Conservation (phyloP, 2,329 filamentous ascomycete species). For the Colletotrichum sp. region DNA sequence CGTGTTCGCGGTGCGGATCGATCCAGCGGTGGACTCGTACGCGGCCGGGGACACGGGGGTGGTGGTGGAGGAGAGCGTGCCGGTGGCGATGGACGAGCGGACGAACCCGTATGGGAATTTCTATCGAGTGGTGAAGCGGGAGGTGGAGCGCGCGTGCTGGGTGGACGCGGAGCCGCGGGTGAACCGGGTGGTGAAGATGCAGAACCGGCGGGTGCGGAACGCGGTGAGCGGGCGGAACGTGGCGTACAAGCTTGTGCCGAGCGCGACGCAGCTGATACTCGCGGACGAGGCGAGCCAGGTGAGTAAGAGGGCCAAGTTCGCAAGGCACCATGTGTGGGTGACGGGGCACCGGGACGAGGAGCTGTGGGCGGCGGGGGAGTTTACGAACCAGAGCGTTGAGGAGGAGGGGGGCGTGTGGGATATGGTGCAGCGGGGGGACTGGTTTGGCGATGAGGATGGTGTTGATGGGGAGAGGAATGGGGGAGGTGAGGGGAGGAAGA, state of each 20-base stretch:
- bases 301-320: conserved; percentile 48
- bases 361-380: conserved; percentile 56
- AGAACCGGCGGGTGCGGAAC: conserved; percentile 52
- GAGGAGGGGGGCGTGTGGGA: conserved; percentile 49
- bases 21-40: conserved; percentile 63
- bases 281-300: conserved; percentile 49
- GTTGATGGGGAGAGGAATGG: not conserved
- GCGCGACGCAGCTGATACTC: conserved; percentile 51
- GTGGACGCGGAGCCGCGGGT: conserved; percentile 58
- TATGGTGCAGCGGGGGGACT: conserved; percentile 52
- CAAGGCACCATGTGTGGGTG: conserved; percentile 53
- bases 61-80: conserved; percentile 42
- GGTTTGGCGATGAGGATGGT: conserved; percentile 37
- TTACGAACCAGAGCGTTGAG: conserved; percentile 52
- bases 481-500: conserved; percentile 21
- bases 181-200: conserved; percentile 56
- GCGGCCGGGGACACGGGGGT: conserved; percentile 55
- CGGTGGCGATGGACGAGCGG: conserved; percentile 45
- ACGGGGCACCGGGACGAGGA: conserved; percentile 55
- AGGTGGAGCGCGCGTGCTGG: conserved; percentile 49
- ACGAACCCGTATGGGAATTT: conserved; percentile 68
- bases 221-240: conserved; percentile 52
- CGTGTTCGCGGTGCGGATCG: conserved; percentile 69
- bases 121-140: conserved; percentile 58
- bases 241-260: conserved; percentile 53